Conservation (phyloP, 129 eudicot species). For the Artemisia tridentata region DNA sequence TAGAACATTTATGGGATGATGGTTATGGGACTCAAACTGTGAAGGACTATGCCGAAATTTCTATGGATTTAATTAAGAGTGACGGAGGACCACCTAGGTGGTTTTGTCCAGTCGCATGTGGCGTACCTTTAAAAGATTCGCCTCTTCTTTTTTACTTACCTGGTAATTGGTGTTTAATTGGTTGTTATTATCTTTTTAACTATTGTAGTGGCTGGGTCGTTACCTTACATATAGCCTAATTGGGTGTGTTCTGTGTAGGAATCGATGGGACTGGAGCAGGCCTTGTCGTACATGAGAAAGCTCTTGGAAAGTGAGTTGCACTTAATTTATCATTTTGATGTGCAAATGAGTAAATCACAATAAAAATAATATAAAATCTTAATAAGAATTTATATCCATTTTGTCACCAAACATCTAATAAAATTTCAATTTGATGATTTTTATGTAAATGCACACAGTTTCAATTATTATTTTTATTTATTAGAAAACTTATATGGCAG, state of each 20-base stretch:
- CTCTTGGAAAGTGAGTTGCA: conserved; percentile 55
- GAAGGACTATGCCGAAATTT: conserved; percentile 55
- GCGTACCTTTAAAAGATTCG: conserved; percentile 54
- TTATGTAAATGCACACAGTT: background rate
- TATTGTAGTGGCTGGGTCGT: background rate
- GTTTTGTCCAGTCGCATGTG: conserved; percentile 73
- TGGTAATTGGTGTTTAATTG: conserved; percentile 53
- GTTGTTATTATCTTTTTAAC: too few species aligned
- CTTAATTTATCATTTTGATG: conserved; percentile 20
- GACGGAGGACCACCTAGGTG: conserved; percentile 93
- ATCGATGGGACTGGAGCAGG: conserved; percentile 69
- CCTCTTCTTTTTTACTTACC: conserved; percentile 87
- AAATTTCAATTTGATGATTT: background rate
- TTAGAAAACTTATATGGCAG: conserved; percentile 24
- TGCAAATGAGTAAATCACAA: conserved; percentile 1
- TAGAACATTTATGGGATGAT: conserved; percentile 82
- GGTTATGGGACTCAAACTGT: conserved; percentile 68
- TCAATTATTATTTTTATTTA: background rate
- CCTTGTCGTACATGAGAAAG: conserved; percentile 54
- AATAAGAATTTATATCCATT: background rate
- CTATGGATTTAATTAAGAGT: conserved; percentile 51
- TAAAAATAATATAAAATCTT: background rate
- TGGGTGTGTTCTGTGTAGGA: conserved; percentile 41
- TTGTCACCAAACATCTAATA: background rate
- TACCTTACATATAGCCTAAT: background rate